These are phyloP conservation scores for Suhomyces xylopsoci DNA, from an alignment of 805 yeast species.

Conservation along the genomic window DNA sequence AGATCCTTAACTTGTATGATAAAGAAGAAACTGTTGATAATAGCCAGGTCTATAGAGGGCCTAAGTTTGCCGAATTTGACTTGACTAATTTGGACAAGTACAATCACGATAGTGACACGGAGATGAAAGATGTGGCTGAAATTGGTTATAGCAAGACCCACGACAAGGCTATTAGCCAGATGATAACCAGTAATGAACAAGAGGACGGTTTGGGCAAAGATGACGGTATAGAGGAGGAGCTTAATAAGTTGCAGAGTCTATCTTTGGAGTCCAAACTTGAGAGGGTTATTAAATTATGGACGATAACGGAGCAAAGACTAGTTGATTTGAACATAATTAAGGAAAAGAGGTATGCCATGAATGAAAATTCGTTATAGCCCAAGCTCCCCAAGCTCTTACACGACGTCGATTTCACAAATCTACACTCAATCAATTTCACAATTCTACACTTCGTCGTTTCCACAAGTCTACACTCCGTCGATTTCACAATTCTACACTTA, in stretches of 20 bases:
- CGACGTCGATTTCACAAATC: too few relatives aligned
- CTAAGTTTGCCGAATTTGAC: constrained; percentile 20
- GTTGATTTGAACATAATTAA: constrained; percentile 29
- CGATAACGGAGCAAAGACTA: constrained; percentile 58
- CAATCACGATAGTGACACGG: constrained; percentile 6
- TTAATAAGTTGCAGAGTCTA: constrained; percentile 18
- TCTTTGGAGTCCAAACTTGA: constrained; percentile 44
- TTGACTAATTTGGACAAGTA: constrained; percentile 9
- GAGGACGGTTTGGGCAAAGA: constrained; percentile 13
- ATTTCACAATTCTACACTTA: too few relatives aligned
- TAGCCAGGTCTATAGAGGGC: constrained; percentile 16
- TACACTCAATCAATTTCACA: too few relatives aligned
- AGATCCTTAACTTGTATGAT: constrained; percentile 44
- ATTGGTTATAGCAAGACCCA: background rate
- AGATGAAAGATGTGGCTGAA: constrained; percentile 4
- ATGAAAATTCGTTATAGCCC: constrained; percentile 11
- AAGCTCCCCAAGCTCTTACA: too few relatives aligned
- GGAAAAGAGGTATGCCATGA: constrained; percentile 22
- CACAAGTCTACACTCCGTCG: too few relatives aligned
- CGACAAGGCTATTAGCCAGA: background rate
- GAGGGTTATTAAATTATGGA: constrained; percentile 58
- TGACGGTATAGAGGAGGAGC: constrained; percentile 21
- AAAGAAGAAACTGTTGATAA: constrained; percentile 9
- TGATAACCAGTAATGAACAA: constrained; percentile 4
- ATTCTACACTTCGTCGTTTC: too few relatives aligned